phyloP scores from a whole-genome alignment of 2,329 filamentous ascomycete species.

The Aspergillus niger region DNA sequence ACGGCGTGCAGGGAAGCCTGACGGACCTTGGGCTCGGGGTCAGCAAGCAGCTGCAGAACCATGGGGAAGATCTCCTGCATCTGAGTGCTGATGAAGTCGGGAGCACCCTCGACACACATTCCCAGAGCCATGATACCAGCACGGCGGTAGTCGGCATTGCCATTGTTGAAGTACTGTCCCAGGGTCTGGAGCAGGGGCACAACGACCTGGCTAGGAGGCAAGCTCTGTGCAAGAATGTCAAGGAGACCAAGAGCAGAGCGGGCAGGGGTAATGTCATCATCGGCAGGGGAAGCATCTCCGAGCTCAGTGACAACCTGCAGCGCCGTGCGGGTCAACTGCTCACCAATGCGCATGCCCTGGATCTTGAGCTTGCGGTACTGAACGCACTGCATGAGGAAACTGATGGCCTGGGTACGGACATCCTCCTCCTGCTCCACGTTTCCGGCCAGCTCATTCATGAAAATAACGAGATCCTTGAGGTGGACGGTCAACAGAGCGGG shows the following conservation, averaged over 20 bases:
- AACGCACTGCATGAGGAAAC: constrained; percentile 90
- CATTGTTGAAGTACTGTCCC: constrained; percentile 73
- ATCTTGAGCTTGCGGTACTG: constrained; percentile 94
- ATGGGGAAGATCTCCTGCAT: constrained; percentile 81
- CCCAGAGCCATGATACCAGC: constrained; percentile 90
- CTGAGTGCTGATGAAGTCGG: constrained; percentile 95
- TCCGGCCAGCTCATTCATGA: constrained; percentile 86
- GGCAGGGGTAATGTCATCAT: constrained; percentile 83
- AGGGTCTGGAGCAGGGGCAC: constrained; percentile 88
- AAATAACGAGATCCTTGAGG: constrained; percentile 85
- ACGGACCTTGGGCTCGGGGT: constrained; percentile 80
- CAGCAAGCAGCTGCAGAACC: constrained; percentile 78
- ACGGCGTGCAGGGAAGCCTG: constrained; percentile 85
- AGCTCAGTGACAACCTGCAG: constrained; percentile 90
- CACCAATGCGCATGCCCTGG: constrained; percentile 83
- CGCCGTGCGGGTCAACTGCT: constrained; percentile 82
- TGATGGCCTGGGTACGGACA: constrained; percentile 82
- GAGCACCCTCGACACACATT: constrained; percentile 93
- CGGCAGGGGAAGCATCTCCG: constrained; percentile 65
- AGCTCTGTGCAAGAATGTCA: constrained; percentile 81
- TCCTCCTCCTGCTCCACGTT: constrained; percentile 81
- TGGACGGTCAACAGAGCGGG: constrained; percentile 79
- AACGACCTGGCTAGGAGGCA: constrained; percentile 91
- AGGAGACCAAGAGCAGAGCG: constrained; percentile 83
- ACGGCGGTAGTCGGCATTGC: constrained; percentile 77